Evolutionary conservation across 2,329 filamentous ascomycete genomes (phyloP), one percentile per base, ranked within the genome.

Genomic region (Diaporthe sp.): DNA sequence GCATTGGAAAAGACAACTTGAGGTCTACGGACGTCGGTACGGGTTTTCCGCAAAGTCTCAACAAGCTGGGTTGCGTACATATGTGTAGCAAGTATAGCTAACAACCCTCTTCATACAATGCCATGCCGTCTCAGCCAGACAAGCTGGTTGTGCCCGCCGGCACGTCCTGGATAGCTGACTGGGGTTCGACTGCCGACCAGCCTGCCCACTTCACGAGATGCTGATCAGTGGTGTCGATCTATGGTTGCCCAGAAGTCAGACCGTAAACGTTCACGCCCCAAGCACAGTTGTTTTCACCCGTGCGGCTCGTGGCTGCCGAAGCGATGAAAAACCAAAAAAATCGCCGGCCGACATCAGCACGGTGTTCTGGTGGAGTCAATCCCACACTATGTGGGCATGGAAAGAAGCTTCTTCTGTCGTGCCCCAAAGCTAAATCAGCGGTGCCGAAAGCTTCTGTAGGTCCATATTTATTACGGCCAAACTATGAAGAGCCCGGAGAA

Each of bases 321-420:
- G 25, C n/a, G 30, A 28, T 19, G 22, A 54, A 68, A 30, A 54
- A 68, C 45, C 38, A 22, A 0, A 52, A 54, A 54, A 64, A 45
- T 64, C 25, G 30, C 42, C 61, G 28, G 22, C 30, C 45, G 30
- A 50, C 30, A 42, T 13, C 9, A 35, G 42, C 61, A 35, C 42
- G 42, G 61, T 52, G 64, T 6, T 22, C 12, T 3, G 45, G 45
- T 42, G 61, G 61, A 33, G 28, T 25, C n/a, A 40, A 7, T 52
- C n/a, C n/a, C n/a, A n/a, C n/a, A n/a, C n/a, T n/a, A n/a, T n/a
- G n/a, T n/a, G n/a, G n/a, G n/a, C n/a, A n/a, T n/a, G n/a, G n/a
- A n/a, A 22, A 67, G 61, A 67, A 52, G 61, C 61, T 67, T 50
- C 45, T 67, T 12, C 33, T 52, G 61, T 38, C 45, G 33, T 67